Conservation (phyloP, 2,329 filamentous ascomycete genomes). For the Arthrinium puccinioides region DNA sequence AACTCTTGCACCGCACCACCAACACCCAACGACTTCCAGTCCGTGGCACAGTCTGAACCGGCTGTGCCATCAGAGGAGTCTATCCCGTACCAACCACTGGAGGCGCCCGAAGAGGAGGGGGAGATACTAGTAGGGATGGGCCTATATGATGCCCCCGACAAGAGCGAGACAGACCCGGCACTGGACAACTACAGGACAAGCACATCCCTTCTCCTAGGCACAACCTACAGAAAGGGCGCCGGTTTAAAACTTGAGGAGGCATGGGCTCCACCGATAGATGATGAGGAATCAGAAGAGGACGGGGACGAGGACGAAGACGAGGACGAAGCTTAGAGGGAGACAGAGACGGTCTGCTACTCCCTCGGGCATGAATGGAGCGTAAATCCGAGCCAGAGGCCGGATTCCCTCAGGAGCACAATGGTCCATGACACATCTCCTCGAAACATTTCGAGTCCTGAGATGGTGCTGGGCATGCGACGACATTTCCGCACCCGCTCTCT, state of each 20-base stretch:
- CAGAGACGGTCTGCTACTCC: slow-evolving; percentile 28
- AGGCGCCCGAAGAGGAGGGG: slow-evolving; percentile 47
- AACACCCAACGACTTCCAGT: slow-evolving; percentile 51
- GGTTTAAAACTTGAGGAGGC: slow-evolving; percentile 77
- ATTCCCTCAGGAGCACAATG: not conserved
- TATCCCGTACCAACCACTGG: slow-evolving; percentile 40
- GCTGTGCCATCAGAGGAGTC: slow-evolving; percentile 39
- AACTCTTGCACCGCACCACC: slow-evolving; percentile 44
- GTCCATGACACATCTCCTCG: not conserved
- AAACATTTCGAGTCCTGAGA: not conserved
- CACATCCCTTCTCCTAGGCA: slow-evolving; percentile 46
- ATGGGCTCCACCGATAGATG: slow-evolving; percentile 58
- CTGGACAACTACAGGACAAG: slow-evolving; percentile 48
- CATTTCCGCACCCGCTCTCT: slow-evolving; percentile 1
- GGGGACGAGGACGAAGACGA: slow-evolving; percentile 47
- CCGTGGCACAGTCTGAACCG: slow-evolving; percentile 40
- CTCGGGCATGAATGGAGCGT: not conserved
- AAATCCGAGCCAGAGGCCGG: slow-evolving; percentile 1
- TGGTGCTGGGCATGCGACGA: slow-evolving; percentile 1
- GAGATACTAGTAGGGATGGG: slow-evolving; percentile 79
- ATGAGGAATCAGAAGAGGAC: slow-evolving; percentile 50
- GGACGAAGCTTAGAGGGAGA: slow-evolving; percentile 32
- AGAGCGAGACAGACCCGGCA: slow-evolving; percentile 39
- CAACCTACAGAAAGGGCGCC: slow-evolving; percentile 52
- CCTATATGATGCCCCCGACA: slow-evolving; percentile 67